A percentile compares a stretch with the other conserved stretches of the same genome.
Evolutionary conservation across 1,139 yeast genomes (phyloP).

Genomic region (Sugiyamaella grinbergsii): DNA sequence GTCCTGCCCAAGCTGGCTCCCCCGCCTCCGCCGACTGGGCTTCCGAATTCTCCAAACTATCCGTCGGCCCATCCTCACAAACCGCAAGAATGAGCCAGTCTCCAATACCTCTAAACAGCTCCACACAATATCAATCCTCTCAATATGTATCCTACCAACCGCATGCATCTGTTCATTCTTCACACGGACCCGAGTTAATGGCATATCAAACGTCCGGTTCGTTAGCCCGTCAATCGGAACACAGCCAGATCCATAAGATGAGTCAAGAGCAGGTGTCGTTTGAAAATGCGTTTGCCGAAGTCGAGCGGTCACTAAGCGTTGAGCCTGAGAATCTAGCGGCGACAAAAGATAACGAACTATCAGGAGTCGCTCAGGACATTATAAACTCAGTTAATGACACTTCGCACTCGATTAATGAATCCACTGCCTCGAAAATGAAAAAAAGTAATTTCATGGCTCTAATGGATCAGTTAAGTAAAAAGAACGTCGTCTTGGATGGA

Average conservation of each 20-base stretch:
- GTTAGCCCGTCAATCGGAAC: constrained; percentile 33
- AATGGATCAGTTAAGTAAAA: constrained; percentile 43
- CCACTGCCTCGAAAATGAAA: constrained; percentile 40
- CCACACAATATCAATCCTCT: constrained; percentile 5
- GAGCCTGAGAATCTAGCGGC: constrained; percentile 4
- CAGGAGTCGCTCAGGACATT: constrained; percentile 39
- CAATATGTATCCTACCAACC: neutral
- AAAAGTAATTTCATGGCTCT: constrained; percentile 45
- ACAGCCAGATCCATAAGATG: constrained; percentile 32
- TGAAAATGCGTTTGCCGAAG: constrained; percentile 37
- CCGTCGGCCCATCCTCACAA: constrained; percentile 1
- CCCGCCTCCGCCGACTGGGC: no score
- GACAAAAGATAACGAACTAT: constrained; percentile 28
- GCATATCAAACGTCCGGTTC: constrained; percentile 22
- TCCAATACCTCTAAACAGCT: constrained; percentile 11
- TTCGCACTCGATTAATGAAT: constrained; percentile 11
- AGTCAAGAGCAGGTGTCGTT: constrained; percentile 32
- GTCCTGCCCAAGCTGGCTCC: no score
- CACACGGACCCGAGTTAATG: constrained; percentile 11
- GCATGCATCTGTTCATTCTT: no score
- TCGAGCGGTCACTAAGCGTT: constrained; percentile 27
- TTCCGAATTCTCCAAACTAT: constrained; percentile 25
- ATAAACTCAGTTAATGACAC: constrained; percentile 27
- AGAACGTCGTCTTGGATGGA: constrained; percentile 39
- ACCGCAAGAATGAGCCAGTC: constrained; percentile 6